Conservation (phyloP, 805 yeast genomes). For the Wickerhamomyces rabaulensis region DNA sequence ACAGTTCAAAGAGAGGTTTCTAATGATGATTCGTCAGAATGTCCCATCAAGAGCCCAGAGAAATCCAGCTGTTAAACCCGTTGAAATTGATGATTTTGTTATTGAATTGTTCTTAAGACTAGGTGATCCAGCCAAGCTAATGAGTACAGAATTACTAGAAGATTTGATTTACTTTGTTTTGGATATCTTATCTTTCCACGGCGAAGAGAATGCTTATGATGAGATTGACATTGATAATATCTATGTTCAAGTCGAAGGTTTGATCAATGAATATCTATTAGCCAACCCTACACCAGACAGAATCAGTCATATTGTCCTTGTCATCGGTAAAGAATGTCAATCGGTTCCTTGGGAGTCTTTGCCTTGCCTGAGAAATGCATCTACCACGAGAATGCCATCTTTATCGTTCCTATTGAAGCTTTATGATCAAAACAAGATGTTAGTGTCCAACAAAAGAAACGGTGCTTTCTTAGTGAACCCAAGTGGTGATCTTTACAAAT, state of each 20-base stretch:
- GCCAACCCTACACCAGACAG: slow-evolving; percentile 7
- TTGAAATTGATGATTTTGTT: slow-evolving; percentile 49
- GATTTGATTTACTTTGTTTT: slow-evolving; percentile 60
- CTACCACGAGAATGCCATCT: slow-evolving; percentile 78
- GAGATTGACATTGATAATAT: slow-evolving; percentile 57
- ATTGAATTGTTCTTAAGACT: slow-evolving; percentile 46
- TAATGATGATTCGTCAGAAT: slow-evolving; percentile 35
- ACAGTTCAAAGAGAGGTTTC: slow-evolving; percentile 33
- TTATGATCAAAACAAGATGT: slow-evolving; percentile 19
- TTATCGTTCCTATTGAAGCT: slow-evolving; percentile 36
- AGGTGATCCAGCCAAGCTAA: slow-evolving; percentile 30
- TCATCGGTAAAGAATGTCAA: slow-evolving; percentile 64
- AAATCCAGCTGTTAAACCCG: slow-evolving; percentile 24
- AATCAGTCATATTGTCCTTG: slow-evolving; percentile 55
- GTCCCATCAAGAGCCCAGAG: slow-evolving; percentile 45
- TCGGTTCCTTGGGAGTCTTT: slow-evolving; percentile 89
- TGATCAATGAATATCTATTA: slow-evolving; percentile 32
- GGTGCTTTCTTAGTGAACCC: slow-evolving; percentile 77
- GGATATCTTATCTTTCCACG: slow-evolving; percentile 56
- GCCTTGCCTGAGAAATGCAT: slow-evolving; percentile 42
- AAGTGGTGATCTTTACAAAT: slow-evolving; percentile 63
- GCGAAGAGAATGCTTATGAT: slow-evolving; percentile 60
- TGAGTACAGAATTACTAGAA: slow-evolving; percentile 41
- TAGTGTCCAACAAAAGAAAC: slow-evolving; percentile 21
- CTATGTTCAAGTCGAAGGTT: slow-evolving; percentile 44